These are phyloP conservation scores for Pyricularia sp. DNA, from an alignment of 2,329 filamentous ascomycete species.

Conservation along the genomic window DNA sequence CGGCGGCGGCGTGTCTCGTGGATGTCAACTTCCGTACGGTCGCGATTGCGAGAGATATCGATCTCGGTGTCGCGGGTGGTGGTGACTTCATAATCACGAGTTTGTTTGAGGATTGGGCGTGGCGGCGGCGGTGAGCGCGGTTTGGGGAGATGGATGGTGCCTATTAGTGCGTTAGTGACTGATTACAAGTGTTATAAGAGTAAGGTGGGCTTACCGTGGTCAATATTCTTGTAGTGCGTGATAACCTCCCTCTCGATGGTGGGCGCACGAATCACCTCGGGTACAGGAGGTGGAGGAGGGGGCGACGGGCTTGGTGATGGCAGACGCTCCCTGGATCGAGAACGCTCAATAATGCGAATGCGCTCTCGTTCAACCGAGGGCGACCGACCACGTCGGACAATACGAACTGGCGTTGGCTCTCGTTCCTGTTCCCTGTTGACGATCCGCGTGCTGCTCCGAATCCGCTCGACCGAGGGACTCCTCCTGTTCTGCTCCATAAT, in stretches of 20 bases:
- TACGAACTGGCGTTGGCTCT: slow-evolving; percentile 23
- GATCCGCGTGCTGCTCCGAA: slow-evolving; percentile 22
- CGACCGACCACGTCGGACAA: slow-evolving; percentile 13
- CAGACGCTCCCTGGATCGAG: slow-evolving; percentile 29
- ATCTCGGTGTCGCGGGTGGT: slow-evolving; percentile 40
- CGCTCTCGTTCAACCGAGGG: slow-evolving; percentile 29
- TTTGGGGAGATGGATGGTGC: slow-evolving; percentile 31
- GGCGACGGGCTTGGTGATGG: slow-evolving; percentile 34
- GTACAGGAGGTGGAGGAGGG: slow-evolving; percentile 44
- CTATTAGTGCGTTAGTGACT: slow-evolving; percentile 17
- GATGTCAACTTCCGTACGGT: slow-evolving; percentile 46
- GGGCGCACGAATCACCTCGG: slow-evolving; percentile 57
- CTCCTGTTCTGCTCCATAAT: slow-evolving; percentile 20
- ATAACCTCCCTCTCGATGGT: slow-evolving; percentile 81
- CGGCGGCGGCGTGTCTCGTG: slow-evolving; percentile 16
- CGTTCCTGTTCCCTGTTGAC: slow-evolving; percentile 27
- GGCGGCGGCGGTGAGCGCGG: slow-evolving; percentile 37
- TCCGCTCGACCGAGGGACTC: slow-evolving; percentile 19
- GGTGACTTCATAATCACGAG: slow-evolving; percentile 1
- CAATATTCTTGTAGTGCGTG: slow-evolving; percentile 75
- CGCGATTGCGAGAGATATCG: slow-evolving; percentile 42
- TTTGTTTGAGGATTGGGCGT: slow-evolving; percentile 14
- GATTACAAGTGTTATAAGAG: not conserved
- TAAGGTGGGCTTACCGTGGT: slow-evolving; percentile 50
- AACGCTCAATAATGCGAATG: slow-evolving; percentile 37